Base-by-base conservation (phyloP, 2,329 filamentous ascomycete species). In the Aureobasidium sp. region DNA sequence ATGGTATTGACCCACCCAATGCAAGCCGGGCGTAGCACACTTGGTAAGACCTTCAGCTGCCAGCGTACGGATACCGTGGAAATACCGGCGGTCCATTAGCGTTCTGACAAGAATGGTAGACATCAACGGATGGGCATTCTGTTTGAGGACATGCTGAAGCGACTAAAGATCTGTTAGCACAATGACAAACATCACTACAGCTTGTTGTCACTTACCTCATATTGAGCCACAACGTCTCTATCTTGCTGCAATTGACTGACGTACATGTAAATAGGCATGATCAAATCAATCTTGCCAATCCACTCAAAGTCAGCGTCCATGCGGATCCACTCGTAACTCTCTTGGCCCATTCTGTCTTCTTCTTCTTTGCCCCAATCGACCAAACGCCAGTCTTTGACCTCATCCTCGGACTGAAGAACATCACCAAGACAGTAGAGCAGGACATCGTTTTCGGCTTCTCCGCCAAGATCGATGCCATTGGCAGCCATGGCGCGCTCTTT, bases 281-380 rank as follows among this genome's bases (percentile, higher is more conserved):
- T 85, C 44, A 85, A 73, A 56, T 85, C 84, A 69, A 95, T 87
- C 60, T 85, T 85, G 69, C 87, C 93, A 55, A 96, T 84, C 93
- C 93, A 98, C 68, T 98, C 93, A 61, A 97, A 97, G 69, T 98
- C 94, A 14, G 91, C 90, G 68, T 98, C 93, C 71, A 97, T 87
- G 17, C 93, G 85, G 61, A 98, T 95, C 93, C 94, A 98, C 67
- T 98, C 93, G 64, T 96, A 98, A 0, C 89, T 95, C 66, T 98
- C 93, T 59, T 90, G 83, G 54, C 93, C 89, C 90, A 98, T 97
- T 63, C 83, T 84, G 30, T 85, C 79, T 68, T 97, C 90, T 14
- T 91, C 88, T 53, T 94, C 88, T 56, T 86, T 80, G 42, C 87
- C 85, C 90, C 91, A 98, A 59, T 97, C 91, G 5, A 83, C 80